Conservation (phyloP, 495 filamentous ascomycete species). For the Corynascus novoguineensis region DNA sequence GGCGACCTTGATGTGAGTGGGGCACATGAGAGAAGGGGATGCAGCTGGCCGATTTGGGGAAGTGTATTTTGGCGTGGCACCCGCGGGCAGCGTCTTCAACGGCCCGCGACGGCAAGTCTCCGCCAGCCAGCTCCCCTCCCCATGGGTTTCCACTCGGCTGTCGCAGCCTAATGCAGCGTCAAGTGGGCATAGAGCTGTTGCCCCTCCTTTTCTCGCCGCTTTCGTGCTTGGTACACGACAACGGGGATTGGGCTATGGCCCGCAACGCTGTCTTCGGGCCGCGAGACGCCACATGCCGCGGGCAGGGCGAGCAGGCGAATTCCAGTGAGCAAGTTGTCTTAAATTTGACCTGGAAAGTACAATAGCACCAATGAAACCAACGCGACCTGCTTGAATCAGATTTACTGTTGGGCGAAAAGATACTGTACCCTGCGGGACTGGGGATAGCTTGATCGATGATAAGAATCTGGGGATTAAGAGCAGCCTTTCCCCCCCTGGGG, state of each 20-base stretch:
- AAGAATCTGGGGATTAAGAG: too few relatives aligned
- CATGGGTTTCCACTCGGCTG: background rate
- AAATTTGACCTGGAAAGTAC: too few relatives aligned
- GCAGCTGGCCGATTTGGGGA: conserved; percentile 11
- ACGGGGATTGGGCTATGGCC: conserved; percentile 7
- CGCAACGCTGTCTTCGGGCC: conserved; percentile 10
- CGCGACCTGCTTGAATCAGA: too few relatives aligned
- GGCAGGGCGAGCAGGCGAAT: background rate
- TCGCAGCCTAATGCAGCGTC: conserved; percentile 7
- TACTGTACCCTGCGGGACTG: too few relatives aligned
- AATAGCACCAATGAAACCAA: too few relatives aligned
- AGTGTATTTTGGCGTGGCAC: conserved; percentile 5
- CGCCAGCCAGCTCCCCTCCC: background rate
- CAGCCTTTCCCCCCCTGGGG: too few relatives aligned
- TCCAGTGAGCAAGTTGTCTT: too few relatives aligned
- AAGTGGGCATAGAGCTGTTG: background rate
- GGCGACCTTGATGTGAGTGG: conserved; percentile 1
- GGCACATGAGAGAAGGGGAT: background rate
- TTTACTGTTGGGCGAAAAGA: too few relatives aligned
- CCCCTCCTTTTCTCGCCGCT: background rate
- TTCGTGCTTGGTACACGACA: background rate
- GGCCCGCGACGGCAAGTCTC: conserved; percentile 10
- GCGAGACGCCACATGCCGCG: background rate
- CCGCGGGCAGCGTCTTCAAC: too few relatives aligned
- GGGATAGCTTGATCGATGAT: too few relatives aligned